Evolutionary conservation across 768 basidiomycete genomes (phyloP).

Genomic region (Phlebiopsis flavidoalba): DNA sequence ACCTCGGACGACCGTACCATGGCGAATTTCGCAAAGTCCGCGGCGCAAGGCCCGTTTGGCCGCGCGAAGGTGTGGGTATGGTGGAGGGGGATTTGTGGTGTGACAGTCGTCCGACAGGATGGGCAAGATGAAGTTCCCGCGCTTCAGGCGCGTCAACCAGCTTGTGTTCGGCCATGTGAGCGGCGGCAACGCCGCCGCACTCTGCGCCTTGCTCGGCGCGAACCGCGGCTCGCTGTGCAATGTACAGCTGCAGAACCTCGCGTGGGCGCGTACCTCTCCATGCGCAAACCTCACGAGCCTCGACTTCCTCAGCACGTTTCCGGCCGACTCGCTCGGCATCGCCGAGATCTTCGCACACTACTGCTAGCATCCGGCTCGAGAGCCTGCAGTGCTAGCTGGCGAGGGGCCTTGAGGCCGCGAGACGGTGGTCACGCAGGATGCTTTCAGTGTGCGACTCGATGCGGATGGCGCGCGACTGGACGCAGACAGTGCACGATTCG

Average conservation of each 20-base stretch:
- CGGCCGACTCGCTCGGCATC: background rate
- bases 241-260: slow-evolving; percentile 46
- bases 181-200: slow-evolving; percentile 32
- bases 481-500: no score
- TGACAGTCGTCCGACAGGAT: no score
- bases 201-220: slow-evolving; percentile 44
- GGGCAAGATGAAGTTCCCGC: slow-evolving; percentile 23
- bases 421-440: background rate
- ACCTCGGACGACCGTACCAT: no score
- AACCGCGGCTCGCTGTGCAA: slow-evolving; percentile 50
- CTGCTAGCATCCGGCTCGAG: background rate
- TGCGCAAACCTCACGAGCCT: no score
- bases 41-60: no score
- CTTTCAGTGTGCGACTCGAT: no score
- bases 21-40: no score
- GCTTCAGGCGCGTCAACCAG: slow-evolving; percentile 43
- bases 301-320: background rate
- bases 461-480: no score
- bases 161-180: slow-evolving; percentile 50
- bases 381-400: background rate
- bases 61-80: no score
- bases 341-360: background rate
- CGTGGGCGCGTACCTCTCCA: slow-evolving; percentile 57
- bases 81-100: no score
- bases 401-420: background rate